phyloP scores from a whole-genome alignment of 2,329 filamentous ascomycete genomes.

The Aspergillus melleus region DNA sequence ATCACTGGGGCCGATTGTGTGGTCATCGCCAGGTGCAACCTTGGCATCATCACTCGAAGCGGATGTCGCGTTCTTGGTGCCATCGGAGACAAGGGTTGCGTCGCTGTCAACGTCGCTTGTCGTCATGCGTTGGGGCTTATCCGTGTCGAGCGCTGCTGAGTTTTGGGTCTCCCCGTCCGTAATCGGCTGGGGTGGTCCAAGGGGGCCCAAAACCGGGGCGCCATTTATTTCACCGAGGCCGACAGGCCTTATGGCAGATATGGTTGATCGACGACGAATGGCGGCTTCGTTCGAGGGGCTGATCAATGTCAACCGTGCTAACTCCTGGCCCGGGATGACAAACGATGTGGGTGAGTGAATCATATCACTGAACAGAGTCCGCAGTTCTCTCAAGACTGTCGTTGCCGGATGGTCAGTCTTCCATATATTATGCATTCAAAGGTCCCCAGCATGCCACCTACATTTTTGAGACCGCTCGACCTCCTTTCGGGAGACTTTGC shows the following conservation, averaged over 20 bases:
- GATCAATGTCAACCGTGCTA: conserved; percentile 78
- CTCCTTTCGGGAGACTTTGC: conserved; percentile 61
- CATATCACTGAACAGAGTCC: conserved; percentile 68
- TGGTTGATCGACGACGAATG: conserved; percentile 50
- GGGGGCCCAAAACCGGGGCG: conserved; percentile 47
- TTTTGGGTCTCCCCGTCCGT: conserved; percentile 19
- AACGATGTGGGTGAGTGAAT: conserved; percentile 62
- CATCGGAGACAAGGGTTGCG: conserved; percentile 37
- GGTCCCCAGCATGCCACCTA: no score
- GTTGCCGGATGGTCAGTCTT: conserved; percentile 3
- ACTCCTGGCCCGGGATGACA: conserved; percentile 70
- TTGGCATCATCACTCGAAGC: neutral
- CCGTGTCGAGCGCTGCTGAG: conserved; percentile 17
- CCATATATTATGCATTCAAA: no score
- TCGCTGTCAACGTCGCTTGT: conserved; percentile 33
- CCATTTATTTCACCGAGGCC: conserved; percentile 47
- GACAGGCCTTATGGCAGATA: conserved; percentile 31
- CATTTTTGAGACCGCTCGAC: conserved; percentile 68
- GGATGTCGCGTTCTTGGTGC: conserved; percentile 14
- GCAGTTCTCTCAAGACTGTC: conserved; percentile 72
- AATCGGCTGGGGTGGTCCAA: conserved; percentile 38
- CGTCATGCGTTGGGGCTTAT: conserved; percentile 26
- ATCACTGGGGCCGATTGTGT: conserved; percentile 23
- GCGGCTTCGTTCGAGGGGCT: conserved; percentile 56
- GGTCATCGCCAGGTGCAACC: neutral